These are phyloP conservation scores for Nicotiana paniculata DNA, from an alignment of 257 asterid species.

Conservation along the genomic window DNA sequence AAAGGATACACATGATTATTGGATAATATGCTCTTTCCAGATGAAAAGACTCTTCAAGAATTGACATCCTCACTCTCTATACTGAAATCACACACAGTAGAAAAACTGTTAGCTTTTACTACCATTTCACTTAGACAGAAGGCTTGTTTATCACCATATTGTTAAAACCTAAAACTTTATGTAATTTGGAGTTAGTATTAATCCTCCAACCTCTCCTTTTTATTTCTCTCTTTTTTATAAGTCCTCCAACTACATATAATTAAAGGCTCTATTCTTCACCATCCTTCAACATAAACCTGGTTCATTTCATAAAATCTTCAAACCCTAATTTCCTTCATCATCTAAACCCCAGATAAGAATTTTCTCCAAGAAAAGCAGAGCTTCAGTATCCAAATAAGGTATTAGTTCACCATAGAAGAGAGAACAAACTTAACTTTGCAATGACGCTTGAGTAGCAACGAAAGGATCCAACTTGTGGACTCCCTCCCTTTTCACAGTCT, in stretches of 20 bases:
- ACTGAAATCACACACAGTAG: background rate
- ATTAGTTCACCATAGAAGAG: background rate
- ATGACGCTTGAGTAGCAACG: constrained; percentile 54
- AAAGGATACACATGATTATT: background rate
- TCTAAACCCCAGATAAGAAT: background rate
- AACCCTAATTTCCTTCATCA: background rate
- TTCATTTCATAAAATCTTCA: background rate
- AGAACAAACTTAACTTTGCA: constrained; percentile 33
- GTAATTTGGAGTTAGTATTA: background rate
- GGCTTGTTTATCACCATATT: background rate
- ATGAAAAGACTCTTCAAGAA: background rate
- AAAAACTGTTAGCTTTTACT: background rate
- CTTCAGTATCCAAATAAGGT: too few relatives aligned
- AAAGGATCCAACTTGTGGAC: constrained; percentile 45
- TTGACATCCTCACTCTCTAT: background rate
- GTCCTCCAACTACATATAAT: background rate
- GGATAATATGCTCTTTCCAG: background rate
- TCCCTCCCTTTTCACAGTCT: constrained; percentile 34
- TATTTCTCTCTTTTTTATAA: background rate
- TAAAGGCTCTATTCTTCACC: background rate
- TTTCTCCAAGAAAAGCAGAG: background rate
- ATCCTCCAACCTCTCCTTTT: background rate
- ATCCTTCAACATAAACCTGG: background rate
- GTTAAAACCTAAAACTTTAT: background rate
- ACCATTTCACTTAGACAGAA: background rate